Conservation (phyloP, 176 grass and related monocot genomes). For the Oryza coarctata region DNA sequence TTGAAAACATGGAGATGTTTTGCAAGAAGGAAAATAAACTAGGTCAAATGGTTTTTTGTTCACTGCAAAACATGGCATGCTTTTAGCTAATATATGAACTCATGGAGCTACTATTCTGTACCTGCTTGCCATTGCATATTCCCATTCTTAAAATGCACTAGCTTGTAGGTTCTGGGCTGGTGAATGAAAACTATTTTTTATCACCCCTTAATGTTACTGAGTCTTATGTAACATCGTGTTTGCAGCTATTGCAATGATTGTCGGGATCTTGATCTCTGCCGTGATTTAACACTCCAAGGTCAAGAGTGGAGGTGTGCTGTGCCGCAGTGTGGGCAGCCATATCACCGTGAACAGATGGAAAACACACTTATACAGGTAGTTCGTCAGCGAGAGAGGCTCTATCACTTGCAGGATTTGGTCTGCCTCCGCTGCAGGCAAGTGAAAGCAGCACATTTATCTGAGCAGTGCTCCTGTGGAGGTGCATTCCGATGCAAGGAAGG, state of each 20-base stretch:
- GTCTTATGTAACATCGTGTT: conserved; percentile 20
- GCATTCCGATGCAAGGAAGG: conserved; percentile 78
- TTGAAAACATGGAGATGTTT: background rate
- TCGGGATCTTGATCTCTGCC: conserved; percentile 81
- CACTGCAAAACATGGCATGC: background rate
- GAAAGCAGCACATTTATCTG: conserved; percentile 76
- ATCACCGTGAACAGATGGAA: conserved; percentile 78
- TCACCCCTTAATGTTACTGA: conserved; percentile 5
- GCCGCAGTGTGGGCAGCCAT: conserved; percentile 72
- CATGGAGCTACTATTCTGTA: background rate
- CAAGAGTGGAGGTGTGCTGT: conserved; percentile 66
- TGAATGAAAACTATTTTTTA: background rate
- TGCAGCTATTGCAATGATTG: conserved; percentile 94
- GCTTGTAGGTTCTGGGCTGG: background rate
- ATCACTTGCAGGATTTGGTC: conserved; percentile 88
- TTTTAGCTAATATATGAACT: background rate
- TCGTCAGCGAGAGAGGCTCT: conserved; percentile 89
- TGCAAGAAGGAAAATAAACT: background rate
- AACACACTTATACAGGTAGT: conserved; percentile 82
- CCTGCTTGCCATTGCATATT: background rate
- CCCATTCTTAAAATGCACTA: background rate
- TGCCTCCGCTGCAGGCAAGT: conserved; percentile 85
- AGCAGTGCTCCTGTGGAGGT: conserved; percentile 85
- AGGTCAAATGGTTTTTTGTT: background rate
- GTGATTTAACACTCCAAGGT: conserved; percentile 52